Evolutionary conservation across 306 rosid species (phyloP), one percentile per base, ranked within the genome.

Genomic region (Datisca glomerata): DNA sequence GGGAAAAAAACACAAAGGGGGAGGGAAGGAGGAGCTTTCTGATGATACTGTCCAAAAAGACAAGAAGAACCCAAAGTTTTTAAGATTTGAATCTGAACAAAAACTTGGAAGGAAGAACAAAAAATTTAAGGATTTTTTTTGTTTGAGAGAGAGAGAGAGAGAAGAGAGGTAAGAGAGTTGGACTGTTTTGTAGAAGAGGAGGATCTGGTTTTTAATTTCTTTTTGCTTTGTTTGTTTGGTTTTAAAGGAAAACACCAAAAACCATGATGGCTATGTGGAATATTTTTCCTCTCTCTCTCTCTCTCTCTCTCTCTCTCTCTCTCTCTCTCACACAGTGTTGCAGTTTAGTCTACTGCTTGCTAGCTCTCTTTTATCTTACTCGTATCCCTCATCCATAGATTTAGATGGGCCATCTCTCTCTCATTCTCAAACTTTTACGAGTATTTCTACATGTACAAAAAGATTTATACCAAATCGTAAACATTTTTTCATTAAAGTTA

Each of bases 381-480:
- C 60, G 44, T 34, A 57, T 53, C 74, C 65, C 65, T 78, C 85
- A 70, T 74, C 91, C 86, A 68, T 64, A 59, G 68, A 71, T 75
- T 62, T 47, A 11, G 18, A 48, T 78, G 86, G 86, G 55, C 82
- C 89, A 75, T 81, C 75, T n/a, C n/a, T n/a, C n/a, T n/a, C n/a
- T n/a, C n/a, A n/a, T n/a, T n/a, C 28, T 48, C 53, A 48, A 48
- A 48, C 40, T 47, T 13, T 27, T 28, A 47, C 1, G 20, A 25
- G 31, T 25, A 25, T 25, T 25, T 4, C 8, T 25, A 4, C 31
- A 25, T 4, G 31, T 4, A 25, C 4, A 25, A 25, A 8, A 25
- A 25, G 8, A 25, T 4, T 4, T 8, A 25, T 4, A 25, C 8
- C 31, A 4, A 4, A 4, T 25, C 31, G 4, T 8, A 25, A 4